phyloP scores from a whole-genome alignment of 2,329 filamentous ascomycete genomes.

The Aspergillus amoenus region DNA sequence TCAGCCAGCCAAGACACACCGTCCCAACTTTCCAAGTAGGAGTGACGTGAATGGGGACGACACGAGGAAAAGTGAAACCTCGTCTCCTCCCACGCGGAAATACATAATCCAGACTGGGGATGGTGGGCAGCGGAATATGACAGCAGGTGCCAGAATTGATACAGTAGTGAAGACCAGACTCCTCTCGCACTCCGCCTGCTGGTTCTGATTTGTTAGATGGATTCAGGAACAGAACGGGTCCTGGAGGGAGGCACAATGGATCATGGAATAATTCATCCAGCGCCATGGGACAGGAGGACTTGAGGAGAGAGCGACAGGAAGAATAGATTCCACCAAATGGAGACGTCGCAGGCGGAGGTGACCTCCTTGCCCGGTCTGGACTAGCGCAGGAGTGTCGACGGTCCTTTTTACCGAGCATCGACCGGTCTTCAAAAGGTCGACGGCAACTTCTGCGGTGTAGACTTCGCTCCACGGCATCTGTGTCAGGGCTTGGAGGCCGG shows the following conservation, averaged over 20 bases:
- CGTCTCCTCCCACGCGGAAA: background rate
- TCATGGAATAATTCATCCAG: slow-evolving; percentile 1
- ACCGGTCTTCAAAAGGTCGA: too few species aligned
- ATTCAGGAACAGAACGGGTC: background rate
- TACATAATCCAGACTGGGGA: background rate
- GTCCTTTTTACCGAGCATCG: background rate
- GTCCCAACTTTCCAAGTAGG: background rate
- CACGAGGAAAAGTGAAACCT: slow-evolving; percentile 3
- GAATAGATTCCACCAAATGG: background rate
- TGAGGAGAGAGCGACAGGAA: background rate
- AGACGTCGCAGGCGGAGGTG: background rate
- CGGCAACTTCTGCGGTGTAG: too few species aligned
- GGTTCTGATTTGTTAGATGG: background rate
- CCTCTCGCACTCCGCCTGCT: background rate
- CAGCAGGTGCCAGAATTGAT: background rate
- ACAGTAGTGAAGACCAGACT: background rate
- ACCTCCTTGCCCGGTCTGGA: slow-evolving; percentile 13
- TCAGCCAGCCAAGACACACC: slow-evolving; percentile 17
- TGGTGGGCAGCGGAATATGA: background rate
- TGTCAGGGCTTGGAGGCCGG: too few species aligned
- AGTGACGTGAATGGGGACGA: slow-evolving; percentile 6
- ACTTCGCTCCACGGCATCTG: too few species aligned
- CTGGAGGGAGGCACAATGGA: background rate
- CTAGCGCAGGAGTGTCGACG: slow-evolving; percentile 1
- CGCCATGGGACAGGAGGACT: slow-evolving; percentile 12